Evolutionary conservation across 2,329 filamentous ascomycete genomes (phyloP).

Genomic region (Neoarthrinium moseri): DNA sequence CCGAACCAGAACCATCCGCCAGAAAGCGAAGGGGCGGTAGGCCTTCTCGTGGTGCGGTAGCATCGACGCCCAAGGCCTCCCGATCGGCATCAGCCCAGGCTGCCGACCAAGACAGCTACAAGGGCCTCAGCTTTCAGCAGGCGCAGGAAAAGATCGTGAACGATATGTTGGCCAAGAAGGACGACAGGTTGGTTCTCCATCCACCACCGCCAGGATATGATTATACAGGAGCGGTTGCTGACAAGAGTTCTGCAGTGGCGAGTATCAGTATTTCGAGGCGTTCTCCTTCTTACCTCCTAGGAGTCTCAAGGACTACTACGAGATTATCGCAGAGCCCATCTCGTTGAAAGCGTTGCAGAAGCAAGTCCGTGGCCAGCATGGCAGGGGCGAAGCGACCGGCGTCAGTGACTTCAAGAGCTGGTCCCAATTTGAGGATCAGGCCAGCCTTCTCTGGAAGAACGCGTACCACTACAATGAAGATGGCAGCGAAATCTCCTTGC

Average conservation of each 20-base stretch:
- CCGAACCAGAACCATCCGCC: constrained; percentile 18
- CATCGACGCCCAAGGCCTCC: constrained; percentile 31
- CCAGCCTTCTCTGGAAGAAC: constrained; percentile 82
- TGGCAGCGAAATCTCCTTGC: constrained; percentile 76
- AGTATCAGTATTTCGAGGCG: constrained; percentile 68
- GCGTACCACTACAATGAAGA: constrained; percentile 90
- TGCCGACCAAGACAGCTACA: constrained; percentile 59
- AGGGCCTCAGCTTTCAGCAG: constrained; percentile 75
- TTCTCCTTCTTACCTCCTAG: constrained; percentile 79
- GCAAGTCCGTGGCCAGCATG: constrained; percentile 69
- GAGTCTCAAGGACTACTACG: constrained; percentile 80
- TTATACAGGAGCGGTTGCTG: too few relatives aligned
- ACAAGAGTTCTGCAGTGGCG: constrained; percentile 54
- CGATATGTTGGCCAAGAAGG: constrained; percentile 68
- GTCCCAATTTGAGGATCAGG: constrained; percentile 77
- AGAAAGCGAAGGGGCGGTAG: constrained; percentile 28
- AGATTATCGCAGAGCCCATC: constrained; percentile 76
- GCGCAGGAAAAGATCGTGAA: constrained; percentile 84
- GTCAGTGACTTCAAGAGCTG: constrained; percentile 75
- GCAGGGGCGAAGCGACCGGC: constrained; percentile 63
- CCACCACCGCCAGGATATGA: neutral
- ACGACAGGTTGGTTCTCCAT: constrained; percentile 54
- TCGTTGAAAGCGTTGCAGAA: constrained; percentile 78
- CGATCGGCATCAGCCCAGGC: constrained; percentile 32
- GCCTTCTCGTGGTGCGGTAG: constrained; percentile 29